A percentile compares a stretch with the other conserved stretches of the same genome.
Evolutionary conservation across 768 basidiomycete species (phyloP).

Genomic region (Suillus alpinus): DNA sequence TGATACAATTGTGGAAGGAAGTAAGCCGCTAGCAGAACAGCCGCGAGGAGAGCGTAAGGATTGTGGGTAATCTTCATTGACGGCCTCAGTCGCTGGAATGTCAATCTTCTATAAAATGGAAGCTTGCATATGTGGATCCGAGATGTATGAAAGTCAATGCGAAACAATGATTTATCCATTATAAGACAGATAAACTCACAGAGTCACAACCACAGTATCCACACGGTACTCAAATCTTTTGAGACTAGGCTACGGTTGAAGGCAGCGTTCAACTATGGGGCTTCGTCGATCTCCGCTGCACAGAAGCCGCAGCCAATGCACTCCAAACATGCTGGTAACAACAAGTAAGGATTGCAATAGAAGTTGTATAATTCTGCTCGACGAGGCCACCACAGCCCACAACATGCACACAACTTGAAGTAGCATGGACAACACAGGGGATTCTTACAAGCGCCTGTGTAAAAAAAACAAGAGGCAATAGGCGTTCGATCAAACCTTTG

Average conservation of each 20-base stretch:
- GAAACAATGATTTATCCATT: not conserved
- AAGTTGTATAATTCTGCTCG: constrained; percentile 21
- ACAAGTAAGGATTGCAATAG: not conserved
- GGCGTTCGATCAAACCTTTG: constrained; percentile 34
- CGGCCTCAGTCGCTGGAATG: not conserved
- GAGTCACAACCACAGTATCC: not conserved
- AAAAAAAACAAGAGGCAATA: not conserved
- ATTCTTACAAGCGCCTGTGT: constrained; percentile 52
- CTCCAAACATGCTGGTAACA: constrained; percentile 52
- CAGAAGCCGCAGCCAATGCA: constrained; percentile 69
- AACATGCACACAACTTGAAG: constrained; percentile 67
- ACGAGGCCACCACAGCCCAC: constrained; percentile 69
- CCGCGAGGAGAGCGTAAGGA: not conserved
- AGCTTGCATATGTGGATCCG: not conserved
- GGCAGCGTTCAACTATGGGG: constrained; percentile 1
- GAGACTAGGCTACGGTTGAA: not conserved
- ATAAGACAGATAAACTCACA: not conserved
- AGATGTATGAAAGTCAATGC: not conserved
- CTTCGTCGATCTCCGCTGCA: constrained; percentile 45
- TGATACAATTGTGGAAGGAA: not conserved
- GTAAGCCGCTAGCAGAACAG: not conserved
- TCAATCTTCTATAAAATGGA: not conserved
- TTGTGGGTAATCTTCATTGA: not conserved
- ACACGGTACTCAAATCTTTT: not conserved
- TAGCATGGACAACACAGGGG: constrained; percentile 69